Conservation (phyloP, 441 rosid species). For the Francoa sonchifolia region DNA sequence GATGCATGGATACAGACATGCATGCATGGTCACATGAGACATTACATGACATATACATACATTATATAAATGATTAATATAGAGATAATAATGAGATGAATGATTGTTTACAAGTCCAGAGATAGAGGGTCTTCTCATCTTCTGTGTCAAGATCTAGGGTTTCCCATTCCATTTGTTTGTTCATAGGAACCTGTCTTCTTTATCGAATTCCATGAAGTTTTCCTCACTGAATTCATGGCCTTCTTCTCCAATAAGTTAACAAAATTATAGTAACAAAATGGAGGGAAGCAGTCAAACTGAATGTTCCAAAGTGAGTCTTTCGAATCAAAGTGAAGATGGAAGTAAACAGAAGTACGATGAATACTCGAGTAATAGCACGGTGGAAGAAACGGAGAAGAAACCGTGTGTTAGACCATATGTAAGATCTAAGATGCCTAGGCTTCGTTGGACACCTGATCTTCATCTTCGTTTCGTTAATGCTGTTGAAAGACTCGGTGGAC, state of each 20-base stretch:
- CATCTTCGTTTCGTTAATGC: constrained; percentile 85
- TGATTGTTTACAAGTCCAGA: constrained; percentile 34
- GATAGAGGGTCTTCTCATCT: constrained; percentile 7
- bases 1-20: constrained; percentile 9
- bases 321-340: constrained; percentile 4
- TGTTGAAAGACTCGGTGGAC: constrained; percentile 71
- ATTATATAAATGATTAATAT: constrained; percentile 16
- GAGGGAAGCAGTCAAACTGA: constrained; percentile 17
- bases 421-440: constrained; percentile 78
- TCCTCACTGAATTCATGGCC: too few species aligned
- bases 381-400: constrained; percentile 37
- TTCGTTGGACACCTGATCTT: constrained; percentile 92
- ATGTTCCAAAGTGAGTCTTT: constrained; percentile 22
- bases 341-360: constrained; percentile 19
- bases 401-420: constrained; percentile 70
- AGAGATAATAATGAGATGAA: constrained; percentile 36
- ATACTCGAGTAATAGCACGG: constrained; percentile 48
- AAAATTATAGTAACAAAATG: constrained; percentile 17
- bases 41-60: constrained; percentile 5
- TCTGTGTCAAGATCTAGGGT: constrained; percentile 71
- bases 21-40: too few species aligned
- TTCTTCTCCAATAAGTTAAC: too few species aligned
- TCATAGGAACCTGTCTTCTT: too few species aligned
- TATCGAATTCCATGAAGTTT: too few species aligned
- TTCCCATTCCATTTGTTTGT: constrained; percentile 27